Conservation (phyloP, 73 alveolate genomes). For the Symbiodinium natans region DNA sequence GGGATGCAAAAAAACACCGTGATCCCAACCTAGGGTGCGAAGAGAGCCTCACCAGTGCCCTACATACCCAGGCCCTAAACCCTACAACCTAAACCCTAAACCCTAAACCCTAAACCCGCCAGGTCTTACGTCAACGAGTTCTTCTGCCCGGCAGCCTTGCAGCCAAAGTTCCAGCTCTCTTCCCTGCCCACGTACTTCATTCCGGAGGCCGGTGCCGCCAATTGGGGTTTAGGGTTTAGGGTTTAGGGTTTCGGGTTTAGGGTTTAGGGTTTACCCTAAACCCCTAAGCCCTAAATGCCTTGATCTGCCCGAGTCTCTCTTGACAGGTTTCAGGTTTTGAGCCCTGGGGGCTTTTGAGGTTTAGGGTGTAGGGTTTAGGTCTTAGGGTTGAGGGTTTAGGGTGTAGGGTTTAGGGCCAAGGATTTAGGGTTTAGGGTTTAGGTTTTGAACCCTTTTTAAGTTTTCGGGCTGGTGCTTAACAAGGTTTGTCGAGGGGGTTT, state of each 20-base stretch:
- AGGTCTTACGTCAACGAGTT: slow-evolving; percentile 48
- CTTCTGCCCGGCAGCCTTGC: slow-evolving; percentile 94
- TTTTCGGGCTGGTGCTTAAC: no score
- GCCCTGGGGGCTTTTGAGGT: neutral
- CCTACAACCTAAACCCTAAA: neutral
- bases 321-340: neutral
- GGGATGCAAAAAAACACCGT: no score
- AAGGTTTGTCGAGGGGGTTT: no score
- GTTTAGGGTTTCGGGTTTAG: neutral
- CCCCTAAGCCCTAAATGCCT: no score
- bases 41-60: no score
- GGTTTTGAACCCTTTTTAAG: neutral
- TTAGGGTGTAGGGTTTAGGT: neutral
- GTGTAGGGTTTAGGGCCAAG: neutral
- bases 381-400: neutral
- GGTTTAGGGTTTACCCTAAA: neutral
- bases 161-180: slow-evolving; percentile 70
- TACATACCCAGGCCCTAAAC: neutral
- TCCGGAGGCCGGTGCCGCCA: slow-evolving; percentile 92
- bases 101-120: neutral
- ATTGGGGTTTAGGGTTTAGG: neutral
- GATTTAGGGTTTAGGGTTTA: neutral
- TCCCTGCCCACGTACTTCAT: slow-evolving; percentile 89
- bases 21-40: no score
- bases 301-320: no score